Conservation (phyloP, 208 protist species). For the Leishmania aethiopica region DNA sequence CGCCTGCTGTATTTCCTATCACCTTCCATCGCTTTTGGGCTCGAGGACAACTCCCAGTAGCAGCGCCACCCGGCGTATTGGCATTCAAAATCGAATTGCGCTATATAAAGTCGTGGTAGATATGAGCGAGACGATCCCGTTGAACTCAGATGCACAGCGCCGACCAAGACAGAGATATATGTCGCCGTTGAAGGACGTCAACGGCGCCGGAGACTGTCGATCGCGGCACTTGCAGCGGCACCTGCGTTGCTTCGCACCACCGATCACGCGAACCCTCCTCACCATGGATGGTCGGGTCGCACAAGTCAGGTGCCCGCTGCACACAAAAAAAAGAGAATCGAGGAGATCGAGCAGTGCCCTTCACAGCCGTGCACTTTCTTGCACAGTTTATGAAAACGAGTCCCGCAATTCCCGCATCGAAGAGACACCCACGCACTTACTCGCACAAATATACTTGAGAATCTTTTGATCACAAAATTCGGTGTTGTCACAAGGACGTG, state of each 20-base stretch:
- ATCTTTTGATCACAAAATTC: neutral
- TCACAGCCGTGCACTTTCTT: neutral
- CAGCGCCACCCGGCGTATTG: neutral
- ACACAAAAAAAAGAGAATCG: neutral
- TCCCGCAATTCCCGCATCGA: neutral
- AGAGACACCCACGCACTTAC: neutral
- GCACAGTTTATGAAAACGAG: neutral
- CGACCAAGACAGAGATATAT: neutral
- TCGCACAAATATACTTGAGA: neutral
- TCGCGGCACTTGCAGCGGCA: neutral
- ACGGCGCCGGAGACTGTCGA: neutral
- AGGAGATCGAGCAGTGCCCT: neutral
- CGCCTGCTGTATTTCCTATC: neutral
- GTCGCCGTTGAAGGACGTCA: neutral
- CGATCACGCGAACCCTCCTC: neutral
- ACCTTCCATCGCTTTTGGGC: neutral
- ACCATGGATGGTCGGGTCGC: neutral
- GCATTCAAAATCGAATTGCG: neutral
- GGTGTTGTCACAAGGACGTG: neutral
- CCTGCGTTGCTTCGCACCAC: neutral
- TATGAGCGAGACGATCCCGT: neutral
- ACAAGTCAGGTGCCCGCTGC: neutral
- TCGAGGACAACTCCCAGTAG: neutral
- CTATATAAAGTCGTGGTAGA: neutral
- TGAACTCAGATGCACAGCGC: neutral